Base-by-base conservation (phyloP, 2,329 filamentous ascomycete genomes). In the Huntiella moniliformis region DNA sequence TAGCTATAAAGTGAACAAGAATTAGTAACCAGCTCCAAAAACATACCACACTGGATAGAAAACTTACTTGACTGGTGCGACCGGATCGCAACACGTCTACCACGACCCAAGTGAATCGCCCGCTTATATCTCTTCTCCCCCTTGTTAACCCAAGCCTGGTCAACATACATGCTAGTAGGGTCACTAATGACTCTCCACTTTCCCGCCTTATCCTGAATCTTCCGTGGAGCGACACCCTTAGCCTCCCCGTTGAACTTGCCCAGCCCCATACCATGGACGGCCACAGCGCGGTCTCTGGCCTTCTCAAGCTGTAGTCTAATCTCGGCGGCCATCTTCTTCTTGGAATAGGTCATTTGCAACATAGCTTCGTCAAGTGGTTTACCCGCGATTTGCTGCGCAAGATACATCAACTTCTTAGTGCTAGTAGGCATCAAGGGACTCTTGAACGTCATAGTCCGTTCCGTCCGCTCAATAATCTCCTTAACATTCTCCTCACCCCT, bases 341-440 rank as follows among this genome's bases (percentile, higher is more conserved):
- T 84, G 61, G 80, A 88, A 66, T 88, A 96, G 47, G 79, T 75
- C 84, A 98, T 94, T 68, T 98, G 91, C 46, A 82, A 65, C 53
- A 96, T 83, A 11, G 91, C 91, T 33, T 98, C 87, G 48, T 92
- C 85, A 51, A 98, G 69, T n/a, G 79, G 79, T 72, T 95, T 96
- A 53, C 91, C 91, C 2, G 77, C 72, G 57, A 98, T 91, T 65
- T 96, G 91, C 46, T 81, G 76, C 17, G 88, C 79, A 42, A 98
- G 66, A 55, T 82, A 79, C 44, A 80, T 78, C 46, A 98, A 70
- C 67, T 98, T 98, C 75, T 98, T 98, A 52, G 83, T 68, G 42
- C 78, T 85, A 2, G 91, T 95, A 55, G 86, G 79, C 58, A 95
- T 72, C 53, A 74, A 73, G 40, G 79, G 71, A 51, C 78, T 85